Base-by-base conservation (phyloP, 345 rosid genomes). In the Psidium guajava region DNA sequence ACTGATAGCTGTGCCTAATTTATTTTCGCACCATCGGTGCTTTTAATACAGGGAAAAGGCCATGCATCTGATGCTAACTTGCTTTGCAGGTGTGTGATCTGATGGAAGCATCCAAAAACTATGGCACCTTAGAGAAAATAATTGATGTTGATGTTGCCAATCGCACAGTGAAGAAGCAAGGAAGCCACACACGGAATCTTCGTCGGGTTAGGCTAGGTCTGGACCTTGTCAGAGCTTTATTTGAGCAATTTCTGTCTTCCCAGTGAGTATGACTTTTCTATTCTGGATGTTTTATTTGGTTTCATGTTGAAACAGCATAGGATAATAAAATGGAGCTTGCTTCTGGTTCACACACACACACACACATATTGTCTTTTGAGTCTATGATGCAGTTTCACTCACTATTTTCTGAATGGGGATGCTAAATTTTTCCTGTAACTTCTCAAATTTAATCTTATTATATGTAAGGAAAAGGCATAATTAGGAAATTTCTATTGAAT, bases 131-230 rank as follows among this genome's bases (percentile, higher is more conserved):
- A 20, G 27, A 59, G 54, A 42, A 81, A 28, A 57, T 87, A 59
- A 53, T 87, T 40, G 88, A 87, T 50, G 49, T 32, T 40, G 88
- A 84, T 42, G 27, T 87, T 16, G 50, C 61, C 22, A 84, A 87
- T 54, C 4, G 86, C 11, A 80, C 82, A 6, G 86, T 87, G 82
- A 87, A 75, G 50, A 59, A 83, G 56, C 86, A 36, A 42, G 88
- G 88, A 59, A 87, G 88, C 84, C 88, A 40, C 42, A 55, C 88
- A 5, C 82, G 88, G 20, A 87, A 87, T 21, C 83, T 87, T 11
- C 84, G 88, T 77, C 83, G 88, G 55, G 86, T 87, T 25, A 81
- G 86, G 86, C 88, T 75, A 61, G 88, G 88, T 32, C 77, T 87
- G 8, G 88, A 87, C 28, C 86, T 87, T 49, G 82, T 87, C 83